Evolutionary conservation across 108 stramenopile species (phyloP).

Genomic region (Stephanodiscus minutulus): DNA sequence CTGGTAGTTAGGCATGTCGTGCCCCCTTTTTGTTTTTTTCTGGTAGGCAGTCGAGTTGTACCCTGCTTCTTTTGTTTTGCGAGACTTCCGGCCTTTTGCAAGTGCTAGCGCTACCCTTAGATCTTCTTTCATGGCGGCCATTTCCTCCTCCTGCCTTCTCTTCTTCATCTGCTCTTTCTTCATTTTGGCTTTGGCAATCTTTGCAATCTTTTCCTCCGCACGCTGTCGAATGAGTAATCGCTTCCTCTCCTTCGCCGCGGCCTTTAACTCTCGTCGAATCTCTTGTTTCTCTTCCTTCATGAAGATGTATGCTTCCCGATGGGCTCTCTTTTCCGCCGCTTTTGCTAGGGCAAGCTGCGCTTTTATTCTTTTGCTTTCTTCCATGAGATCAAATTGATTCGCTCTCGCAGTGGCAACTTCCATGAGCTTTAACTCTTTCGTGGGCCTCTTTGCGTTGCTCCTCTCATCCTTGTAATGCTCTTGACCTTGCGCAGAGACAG

Average conservation of each 20-base stretch:
- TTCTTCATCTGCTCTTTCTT: background rate
- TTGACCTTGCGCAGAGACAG: background rate
- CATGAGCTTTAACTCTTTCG: background rate
- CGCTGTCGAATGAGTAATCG: background rate
- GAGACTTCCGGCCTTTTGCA: too few species aligned
- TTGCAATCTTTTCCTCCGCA: background rate
- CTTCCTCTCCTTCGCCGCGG: background rate
- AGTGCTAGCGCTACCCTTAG: too few species aligned
- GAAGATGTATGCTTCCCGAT: background rate
- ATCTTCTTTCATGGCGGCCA: too few species aligned
- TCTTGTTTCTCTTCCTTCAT: background rate
- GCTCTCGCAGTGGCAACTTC: background rate
- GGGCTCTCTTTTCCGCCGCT: background rate
- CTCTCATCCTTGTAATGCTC: background rate
- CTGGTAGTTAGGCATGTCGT: background rate
- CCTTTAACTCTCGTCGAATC: background rate
- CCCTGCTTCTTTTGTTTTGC: background rate
- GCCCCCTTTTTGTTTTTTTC: background rate
- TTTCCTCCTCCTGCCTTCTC: too few species aligned
- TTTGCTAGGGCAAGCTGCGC: background rate
- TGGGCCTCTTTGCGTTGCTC: background rate
- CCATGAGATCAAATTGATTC: background rate
- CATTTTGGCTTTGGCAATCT: background rate
- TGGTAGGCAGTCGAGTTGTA: background rate
- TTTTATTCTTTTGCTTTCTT: background rate